A percentile compares a stretch with the other conserved stretches of the same genome.
Evolutionary conservation across 768 basidiomycete genomes (phyloP).

Genomic region (Megacollybia marginata): DNA sequence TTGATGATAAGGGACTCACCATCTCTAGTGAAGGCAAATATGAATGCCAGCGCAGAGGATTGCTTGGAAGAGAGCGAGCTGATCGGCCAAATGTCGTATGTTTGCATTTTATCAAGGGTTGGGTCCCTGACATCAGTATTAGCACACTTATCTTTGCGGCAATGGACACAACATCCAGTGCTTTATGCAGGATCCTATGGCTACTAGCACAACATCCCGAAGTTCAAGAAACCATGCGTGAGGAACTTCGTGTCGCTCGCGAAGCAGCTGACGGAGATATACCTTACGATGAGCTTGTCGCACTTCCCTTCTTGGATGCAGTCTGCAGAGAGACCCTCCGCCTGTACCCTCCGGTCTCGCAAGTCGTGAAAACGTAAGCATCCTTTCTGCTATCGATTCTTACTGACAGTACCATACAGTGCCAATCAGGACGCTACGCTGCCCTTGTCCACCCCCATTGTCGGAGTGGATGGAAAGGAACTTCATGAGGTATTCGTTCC

Average conservation of each 20-base stretch:
- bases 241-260: slow-evolving; percentile 24
- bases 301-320: slow-evolving; percentile 32
- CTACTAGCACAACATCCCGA: slow-evolving; percentile 26
- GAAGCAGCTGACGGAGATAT: slow-evolving; percentile 17
- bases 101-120: neutral
- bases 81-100: slow-evolving; percentile 24
- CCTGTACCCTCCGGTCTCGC: slow-evolving; percentile 23
- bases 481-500: slow-evolving; percentile 17
- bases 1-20: neutral
- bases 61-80: slow-evolving; percentile 28
- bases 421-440: slow-evolving; percentile 21
- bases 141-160: slow-evolving; percentile 33
- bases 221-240: slow-evolving; percentile 28
- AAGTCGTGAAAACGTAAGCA: slow-evolving; percentile 16
- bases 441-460: slow-evolving; percentile 26
- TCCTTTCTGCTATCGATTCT: neutral
- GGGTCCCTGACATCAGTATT: neutral
- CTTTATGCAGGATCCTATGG: slow-evolving; percentile 25
- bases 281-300: slow-evolving; percentile 27
- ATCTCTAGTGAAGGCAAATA: slow-evolving; percentile 27
- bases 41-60: slow-evolving; percentile 23
- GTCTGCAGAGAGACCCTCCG: slow-evolving; percentile 33
- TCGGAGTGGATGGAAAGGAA: slow-evolving; percentile 18
- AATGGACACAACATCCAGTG: slow-evolving; percentile 34
- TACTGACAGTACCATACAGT: slow-evolving; percentile 8